Percentiles rank a stretch among this genome's conserved stretches.
These are phyloP conservation scores for Trichoderma sp. DNA, from an alignment of 2,329 filamentous ascomycete species.

Conservation along the genomic window DNA sequence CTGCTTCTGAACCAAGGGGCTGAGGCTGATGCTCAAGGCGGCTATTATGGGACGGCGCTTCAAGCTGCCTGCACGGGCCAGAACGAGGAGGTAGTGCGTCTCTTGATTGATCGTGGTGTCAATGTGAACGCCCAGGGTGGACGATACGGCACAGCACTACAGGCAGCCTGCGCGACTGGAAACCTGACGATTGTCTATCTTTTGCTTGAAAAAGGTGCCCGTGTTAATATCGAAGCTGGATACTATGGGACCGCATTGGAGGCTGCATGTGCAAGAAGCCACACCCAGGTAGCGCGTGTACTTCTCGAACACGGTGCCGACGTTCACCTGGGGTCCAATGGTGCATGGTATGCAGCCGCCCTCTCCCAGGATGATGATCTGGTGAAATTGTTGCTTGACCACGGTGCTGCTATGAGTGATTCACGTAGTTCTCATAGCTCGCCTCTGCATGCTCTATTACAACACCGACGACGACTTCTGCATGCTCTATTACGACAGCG, in stretches of 20 bases:
- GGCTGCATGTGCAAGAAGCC: not conserved
- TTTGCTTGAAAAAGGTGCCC: not conserved
- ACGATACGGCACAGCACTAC: not conserved
- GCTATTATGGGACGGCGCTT: not conserved
- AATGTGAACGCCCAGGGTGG: not conserved
- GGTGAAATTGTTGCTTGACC: not conserved
- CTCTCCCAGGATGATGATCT: not conserved
- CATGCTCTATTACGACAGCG: too few species aligned
- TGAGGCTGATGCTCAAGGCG: not conserved
- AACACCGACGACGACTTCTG: too few species aligned
- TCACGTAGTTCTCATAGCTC: not conserved
- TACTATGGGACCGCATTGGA: not conserved
- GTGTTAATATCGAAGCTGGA: not conserved
- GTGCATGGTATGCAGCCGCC: not conserved
- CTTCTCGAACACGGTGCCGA: not conserved
- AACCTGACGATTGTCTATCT: not conserved
- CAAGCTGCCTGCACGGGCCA: rapidly evolving
- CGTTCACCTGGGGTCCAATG: not conserved
- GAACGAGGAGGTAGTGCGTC: not conserved
- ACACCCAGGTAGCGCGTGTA: not conserved
- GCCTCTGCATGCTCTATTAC: not conserved
- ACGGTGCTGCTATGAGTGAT: not conserved
- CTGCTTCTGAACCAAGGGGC: not conserved
- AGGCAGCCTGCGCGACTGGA: not conserved
- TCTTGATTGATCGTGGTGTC: not conserved